Evolutionary conservation across 2,329 filamentous ascomycete genomes (phyloP), one percentile per base, ranked within the genome.

Genomic region (Hymenoscyphus fraxineus): DNA sequence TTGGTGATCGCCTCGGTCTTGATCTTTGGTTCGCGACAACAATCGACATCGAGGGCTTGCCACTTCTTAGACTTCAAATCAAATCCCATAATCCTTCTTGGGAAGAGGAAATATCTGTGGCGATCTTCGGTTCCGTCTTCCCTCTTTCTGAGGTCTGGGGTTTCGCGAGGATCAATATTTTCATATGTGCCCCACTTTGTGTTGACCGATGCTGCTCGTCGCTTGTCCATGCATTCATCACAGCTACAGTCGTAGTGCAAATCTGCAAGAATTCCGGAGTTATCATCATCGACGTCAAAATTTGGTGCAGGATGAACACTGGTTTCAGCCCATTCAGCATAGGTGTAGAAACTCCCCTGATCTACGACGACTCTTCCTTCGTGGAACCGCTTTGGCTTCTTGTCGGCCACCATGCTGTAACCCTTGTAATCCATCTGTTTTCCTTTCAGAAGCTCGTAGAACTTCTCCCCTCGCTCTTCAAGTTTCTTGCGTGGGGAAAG

Each of bases 341-440:
- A 70, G 15, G 68, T 69, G 35, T 70, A 70, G 60, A 59, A 67
- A 22, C 55, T 64, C 19, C 64, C 65, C 60, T 70, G 68, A n/a
- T 70, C 67, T 57, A 68, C 64, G 27, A 70, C 64, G 15, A 69
- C 65, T 19, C 68, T 54, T 22, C 68, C 68, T 51, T 69, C 67
- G 27, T 69, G 65, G 59, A 64, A 70, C 27, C 68, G 58, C 59
- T 70, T 69, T 35, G 68, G 68, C 58, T 65, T 67, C 62, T 70
- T 63, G 19, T 67, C 65, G 13, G 61, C 68, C 6, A 64, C 51
- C 67, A 70, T 68, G 10, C 66, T 69, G 62, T 65, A 70, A 3
- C 68, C 68, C 59, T 68, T 66, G 56, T 70, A 70, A 39, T 70
- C 68, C 68, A 69, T 70, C 40, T 70, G 68, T 57, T 65, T 69